Base-by-base conservation (phyloP, 2,329 filamentous ascomycete species). In the Coniochaeta sp. region DNA sequence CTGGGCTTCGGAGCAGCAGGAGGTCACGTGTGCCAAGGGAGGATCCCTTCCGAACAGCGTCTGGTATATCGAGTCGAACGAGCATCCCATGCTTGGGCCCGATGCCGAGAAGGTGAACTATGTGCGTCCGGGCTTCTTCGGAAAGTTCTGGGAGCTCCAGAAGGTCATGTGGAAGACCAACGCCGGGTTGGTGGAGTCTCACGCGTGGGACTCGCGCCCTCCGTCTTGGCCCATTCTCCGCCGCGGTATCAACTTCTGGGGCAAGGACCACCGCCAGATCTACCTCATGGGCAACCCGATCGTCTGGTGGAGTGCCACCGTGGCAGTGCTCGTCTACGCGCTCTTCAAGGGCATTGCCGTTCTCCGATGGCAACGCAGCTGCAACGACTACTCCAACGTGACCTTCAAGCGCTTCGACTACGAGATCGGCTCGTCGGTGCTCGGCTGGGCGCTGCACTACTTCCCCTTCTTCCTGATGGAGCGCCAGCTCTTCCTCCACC, bases 81-180 rank as follows among this genome's bases (percentile, higher is more conserved):
- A 88, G 62, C 95, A 98, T 70, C 90, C 92, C 12, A 79, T 84
- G 69, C 83, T 97, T 58, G 85, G 85, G 24, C 81, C 82, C 2
- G 82, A 88, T 64, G 87, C 91, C 16, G 95, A 98, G 73, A 96
- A 91, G 78, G 93, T 96, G 75, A 99, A 98, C 78, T 99, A 99
- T 77, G 86, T 85, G 69, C 88, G 93, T 68, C 95, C 93, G 16
- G 92, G 93, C 30, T 99, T 99, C 84, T 88, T 99, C 63, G 91
- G 91, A 70, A 99, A 99, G 75, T 99, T 99, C 79, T 92, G 89
- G 86, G 95, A 99, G 77, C 82, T 99, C 52, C 93, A 99, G 72
- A 88, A 90, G 75, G 95, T 99, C 64, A 99, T 99, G 95, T 99
- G 95, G 95, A 92, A 84, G 69, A 99, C 95, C 38, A 99, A 99